These are phyloP conservation scores for Saccharomycopsis schoenii DNA, from an alignment of 805 yeast species.

Conservation along the genomic window DNA sequence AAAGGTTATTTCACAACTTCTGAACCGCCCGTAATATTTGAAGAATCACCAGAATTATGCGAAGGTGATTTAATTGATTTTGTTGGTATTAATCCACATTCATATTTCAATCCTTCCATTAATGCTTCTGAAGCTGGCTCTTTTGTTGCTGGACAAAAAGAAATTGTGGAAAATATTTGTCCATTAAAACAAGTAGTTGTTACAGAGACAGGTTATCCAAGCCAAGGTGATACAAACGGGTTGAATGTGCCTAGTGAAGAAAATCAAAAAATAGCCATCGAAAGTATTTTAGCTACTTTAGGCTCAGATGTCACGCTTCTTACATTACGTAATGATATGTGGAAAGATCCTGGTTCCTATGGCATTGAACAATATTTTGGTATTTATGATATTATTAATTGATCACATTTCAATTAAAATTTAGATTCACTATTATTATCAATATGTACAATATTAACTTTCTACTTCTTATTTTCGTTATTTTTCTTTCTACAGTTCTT, in stretches of 20 bases:
- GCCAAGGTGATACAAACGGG: constrained; percentile 63
- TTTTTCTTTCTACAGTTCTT: background rate
- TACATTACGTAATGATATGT: constrained; percentile 72
- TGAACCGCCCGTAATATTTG: constrained; percentile 78
- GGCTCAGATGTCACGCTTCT: constrained; percentile 59
- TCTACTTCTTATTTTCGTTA: background rate
- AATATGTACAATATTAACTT: background rate
- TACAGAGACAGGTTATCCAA: constrained; percentile 89
- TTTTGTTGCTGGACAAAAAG: constrained; percentile 57
- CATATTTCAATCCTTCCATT: constrained; percentile 63
- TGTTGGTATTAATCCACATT: constrained; percentile 79
- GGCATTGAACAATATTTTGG: constrained; percentile 88
- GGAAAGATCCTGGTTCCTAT: constrained; percentile 81
- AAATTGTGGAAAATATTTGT: constrained; percentile 46
- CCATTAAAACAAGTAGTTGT: constrained; percentile 44
- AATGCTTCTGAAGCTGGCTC: constrained; percentile 61
- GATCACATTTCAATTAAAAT: background rate
- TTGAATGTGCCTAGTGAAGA: constrained; percentile 56
- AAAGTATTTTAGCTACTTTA: constrained; percentile 46
- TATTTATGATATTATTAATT: constrained; percentile 30
- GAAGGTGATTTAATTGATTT: constrained; percentile 60
- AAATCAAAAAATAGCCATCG: constrained; percentile 66
- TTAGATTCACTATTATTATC: background rate
- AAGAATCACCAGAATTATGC: constrained; percentile 58
- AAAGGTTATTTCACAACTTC: constrained; percentile 70